Percentiles rank a stretch among this genome's conserved stretches.
phyloP scores from a whole-genome alignment of 1,284 basidiomycete genomes.

The Austroboletus novae-zelandiae region DNA sequence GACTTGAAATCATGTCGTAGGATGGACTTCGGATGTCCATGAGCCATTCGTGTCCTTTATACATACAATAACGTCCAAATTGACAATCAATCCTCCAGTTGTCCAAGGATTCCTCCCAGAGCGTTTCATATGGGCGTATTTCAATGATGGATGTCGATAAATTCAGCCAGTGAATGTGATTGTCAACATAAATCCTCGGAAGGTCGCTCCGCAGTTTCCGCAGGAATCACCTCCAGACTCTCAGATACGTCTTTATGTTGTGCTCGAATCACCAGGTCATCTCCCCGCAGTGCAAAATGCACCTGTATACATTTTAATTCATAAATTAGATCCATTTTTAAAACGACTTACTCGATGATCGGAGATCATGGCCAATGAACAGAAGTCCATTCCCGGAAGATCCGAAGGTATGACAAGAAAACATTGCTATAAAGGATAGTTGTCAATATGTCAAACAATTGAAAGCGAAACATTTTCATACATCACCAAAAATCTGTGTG shows the following conservation, averaged over 20 bases:
- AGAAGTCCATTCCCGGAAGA: conserved; percentile 37
- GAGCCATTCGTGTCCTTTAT: conserved; percentile 18
- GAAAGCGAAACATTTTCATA: conserved; percentile 7
- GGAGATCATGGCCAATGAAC: conserved; percentile 25
- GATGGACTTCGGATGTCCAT: conserved; percentile 35
- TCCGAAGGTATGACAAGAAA: conserved; percentile 36
- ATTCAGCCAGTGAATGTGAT: conserved; percentile 42
- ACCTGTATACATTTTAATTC: conserved; percentile 21
- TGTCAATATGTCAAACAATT: neutral
- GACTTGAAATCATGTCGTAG: conserved; percentile 31
- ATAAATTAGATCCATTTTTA: too few relatives aligned
- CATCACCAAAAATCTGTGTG: conserved; percentile 31
- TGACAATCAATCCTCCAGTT: conserved; percentile 21
- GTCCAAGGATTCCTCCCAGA: conserved; percentile 22
- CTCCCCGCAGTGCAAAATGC: conserved; percentile 27
- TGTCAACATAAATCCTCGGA: conserved; percentile 32
- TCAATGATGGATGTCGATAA: conserved; percentile 32
- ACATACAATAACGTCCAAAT: conserved; percentile 11
- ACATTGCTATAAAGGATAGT: conserved; percentile 25
- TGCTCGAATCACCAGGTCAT: conserved; percentile 33
- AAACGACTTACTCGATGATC: conserved; percentile 20
- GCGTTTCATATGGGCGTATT: conserved; percentile 34
- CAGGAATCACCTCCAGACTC: conserved; percentile 39
- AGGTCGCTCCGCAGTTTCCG: conserved; percentile 35
- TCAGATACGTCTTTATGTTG: conserved; percentile 3